A percentile compares a stretch with the other conserved stretches of the same genome.
Conservation (phyloP, 108 stramenopile genomes). For the Skeletonema costatum region DNA sequence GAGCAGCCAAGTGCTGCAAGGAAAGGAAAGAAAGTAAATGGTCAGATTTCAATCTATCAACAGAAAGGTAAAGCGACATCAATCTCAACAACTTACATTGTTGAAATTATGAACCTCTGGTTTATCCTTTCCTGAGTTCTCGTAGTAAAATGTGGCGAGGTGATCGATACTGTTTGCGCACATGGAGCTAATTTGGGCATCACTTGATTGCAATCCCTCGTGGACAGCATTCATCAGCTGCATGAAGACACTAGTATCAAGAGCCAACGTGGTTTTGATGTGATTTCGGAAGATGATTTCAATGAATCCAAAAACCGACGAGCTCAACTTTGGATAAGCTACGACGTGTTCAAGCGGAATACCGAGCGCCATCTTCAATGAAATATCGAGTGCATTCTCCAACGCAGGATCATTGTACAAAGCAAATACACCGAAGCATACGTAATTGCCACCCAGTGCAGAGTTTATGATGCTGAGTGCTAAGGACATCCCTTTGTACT, state of each 20-base stretch:
- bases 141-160: constrained; percentile 93
- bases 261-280: constrained; percentile 76
- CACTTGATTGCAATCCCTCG: constrained; percentile 94
- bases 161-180: constrained; percentile 96
- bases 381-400: constrained; percentile 89
- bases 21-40: not conserved
- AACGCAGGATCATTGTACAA: constrained; percentile 95
- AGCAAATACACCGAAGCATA: constrained; percentile 97
- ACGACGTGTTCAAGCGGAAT: constrained; percentile 92
- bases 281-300: constrained; percentile 96
- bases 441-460: constrained; percentile 95
- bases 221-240: constrained; percentile 93
- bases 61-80: constrained; percentile 1
- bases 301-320: constrained; percentile 92
- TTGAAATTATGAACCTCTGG: constrained; percentile 82
- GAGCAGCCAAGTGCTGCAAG: constrained; percentile 75
- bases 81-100: constrained; percentile 54
- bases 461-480: constrained; percentile 89
- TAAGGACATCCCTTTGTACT: constrained; percentile 93
- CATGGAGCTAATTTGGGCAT: constrained; percentile 83
- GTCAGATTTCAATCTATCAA: not conserved
- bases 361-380: constrained; percentile 85
- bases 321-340: constrained; percentile 95
- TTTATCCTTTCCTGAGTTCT: constrained; percentile 89
- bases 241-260: constrained; percentile 91